phyloP scores from a whole-genome alignment of 352 stramenopile species.

The Pythium biforme region DNA sequence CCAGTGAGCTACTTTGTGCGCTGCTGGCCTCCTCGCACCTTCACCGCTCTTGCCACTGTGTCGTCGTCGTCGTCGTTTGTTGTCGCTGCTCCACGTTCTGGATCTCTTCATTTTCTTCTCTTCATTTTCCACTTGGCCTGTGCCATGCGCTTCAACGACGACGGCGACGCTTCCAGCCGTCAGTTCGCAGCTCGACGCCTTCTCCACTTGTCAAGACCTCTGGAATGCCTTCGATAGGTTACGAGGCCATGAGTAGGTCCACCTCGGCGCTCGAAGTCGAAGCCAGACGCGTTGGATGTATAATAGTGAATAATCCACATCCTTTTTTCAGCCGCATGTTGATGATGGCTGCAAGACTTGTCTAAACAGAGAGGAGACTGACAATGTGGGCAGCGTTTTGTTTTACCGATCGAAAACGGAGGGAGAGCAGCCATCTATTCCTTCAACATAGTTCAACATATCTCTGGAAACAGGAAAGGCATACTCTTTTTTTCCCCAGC shows the following conservation, averaged over 20 bases:
- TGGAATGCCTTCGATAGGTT: not conserved
- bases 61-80: not conserved
- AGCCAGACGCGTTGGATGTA: not conserved
- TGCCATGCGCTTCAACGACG: not conserved
- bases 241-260: not conserved
- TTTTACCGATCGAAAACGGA: conserved; percentile 6
- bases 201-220: not conserved
- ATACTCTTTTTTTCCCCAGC: not conserved
- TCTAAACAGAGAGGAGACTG: not conserved
- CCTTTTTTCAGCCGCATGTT: not conserved
- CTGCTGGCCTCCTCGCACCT: not conserved
- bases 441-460: conserved; percentile 8
- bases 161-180: not conserved
- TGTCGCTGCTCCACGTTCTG: not conserved
- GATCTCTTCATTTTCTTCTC: conserved; percentile 2
- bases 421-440: conserved; percentile 9
- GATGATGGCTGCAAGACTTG: not conserved
- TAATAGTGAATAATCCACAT: not conserved
- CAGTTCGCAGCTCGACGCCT: not conserved
- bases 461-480: not conserved
- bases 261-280: not conserved
- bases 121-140: not conserved
- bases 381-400: not conserved
- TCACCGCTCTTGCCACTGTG: not conserved
- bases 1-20: conserved; percentile 24